Evolutionary conservation across 2,329 filamentous ascomycete genomes (phyloP).

Genomic region (Diplodia scrobiculata): DNA sequence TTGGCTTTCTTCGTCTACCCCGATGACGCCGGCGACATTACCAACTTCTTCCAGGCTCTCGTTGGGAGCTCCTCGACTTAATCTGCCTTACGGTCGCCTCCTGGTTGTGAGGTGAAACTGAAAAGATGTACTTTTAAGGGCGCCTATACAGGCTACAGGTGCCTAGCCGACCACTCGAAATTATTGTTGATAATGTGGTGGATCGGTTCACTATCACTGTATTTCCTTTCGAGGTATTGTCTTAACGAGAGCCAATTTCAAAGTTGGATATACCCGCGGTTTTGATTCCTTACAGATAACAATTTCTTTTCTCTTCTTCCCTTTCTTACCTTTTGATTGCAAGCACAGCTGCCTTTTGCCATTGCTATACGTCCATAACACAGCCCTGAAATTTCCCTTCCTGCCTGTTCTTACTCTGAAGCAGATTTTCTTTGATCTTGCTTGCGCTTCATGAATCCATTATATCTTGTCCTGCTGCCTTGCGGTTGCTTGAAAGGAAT

Average conservation of each 20-base stretch:
- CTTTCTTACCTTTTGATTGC: background rate
- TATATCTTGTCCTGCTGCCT: background rate
- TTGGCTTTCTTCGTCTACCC: constrained; percentile 64
- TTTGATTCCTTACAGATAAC: background rate
- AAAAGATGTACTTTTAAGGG: background rate
- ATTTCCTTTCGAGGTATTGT: constrained; percentile 14
- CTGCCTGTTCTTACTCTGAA: background rate
- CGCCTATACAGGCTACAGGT: background rate
- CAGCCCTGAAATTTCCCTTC: background rate
- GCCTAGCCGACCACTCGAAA: background rate
- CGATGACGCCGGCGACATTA: constrained; percentile 50
- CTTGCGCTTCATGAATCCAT: background rate
- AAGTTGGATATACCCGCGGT: constrained; percentile 20
- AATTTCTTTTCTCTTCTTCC: background rate
- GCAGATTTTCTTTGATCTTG: background rate
- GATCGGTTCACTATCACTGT: background rate
- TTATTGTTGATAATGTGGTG: constrained; percentile 9
- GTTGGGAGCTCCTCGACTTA: background rate
- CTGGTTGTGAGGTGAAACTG: too few species aligned
- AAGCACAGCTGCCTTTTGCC: background rate
- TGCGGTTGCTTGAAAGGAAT: background rate
- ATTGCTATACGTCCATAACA: background rate
- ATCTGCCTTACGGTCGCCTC: background rate
- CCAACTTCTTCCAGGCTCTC: constrained; percentile 17
- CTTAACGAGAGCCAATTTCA: constrained; percentile 8